Evolutionary conservation across 1,139 yeast species (phyloP).

Genomic region (Pichia sp.): DNA sequence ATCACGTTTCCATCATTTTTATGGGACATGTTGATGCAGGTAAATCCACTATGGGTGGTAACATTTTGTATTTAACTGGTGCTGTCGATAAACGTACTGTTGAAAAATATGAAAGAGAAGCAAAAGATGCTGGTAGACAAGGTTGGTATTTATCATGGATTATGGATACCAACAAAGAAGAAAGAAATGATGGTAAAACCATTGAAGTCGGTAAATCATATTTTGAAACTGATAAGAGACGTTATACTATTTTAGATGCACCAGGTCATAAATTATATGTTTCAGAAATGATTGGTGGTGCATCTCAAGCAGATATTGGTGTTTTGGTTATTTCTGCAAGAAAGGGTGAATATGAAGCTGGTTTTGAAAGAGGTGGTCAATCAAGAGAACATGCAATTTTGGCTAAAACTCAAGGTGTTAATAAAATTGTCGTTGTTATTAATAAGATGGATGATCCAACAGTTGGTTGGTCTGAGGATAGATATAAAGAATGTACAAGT

Average conservation of each 20-base stretch:
- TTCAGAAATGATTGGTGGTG: conserved; percentile 99
- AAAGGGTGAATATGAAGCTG: conserved; percentile 99
- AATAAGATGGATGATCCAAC: conserved; percentile 99
- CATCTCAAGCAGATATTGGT: conserved; percentile 98
- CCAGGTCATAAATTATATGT: conserved; percentile 99
- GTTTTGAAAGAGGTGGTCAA: conserved; percentile 98
- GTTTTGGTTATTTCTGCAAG: conserved; percentile 94
- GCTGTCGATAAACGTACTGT: conserved; percentile 99
- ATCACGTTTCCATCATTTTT: conserved; percentile 90
- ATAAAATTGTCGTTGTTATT: conserved; percentile 84
- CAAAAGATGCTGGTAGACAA: conserved; percentile 98
- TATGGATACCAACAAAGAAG: conserved; percentile 98
- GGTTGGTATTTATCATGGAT: conserved; percentile 99
- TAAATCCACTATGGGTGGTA: conserved; percentile 99
- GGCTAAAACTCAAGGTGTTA: conserved; percentile 98
- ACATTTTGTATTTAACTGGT: conserved; percentile 84
- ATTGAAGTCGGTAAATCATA: conserved; percentile 98
- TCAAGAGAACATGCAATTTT: conserved; percentile 97
- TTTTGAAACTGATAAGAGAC: conserved; percentile 94
- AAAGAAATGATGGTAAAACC: conserved; percentile 97
- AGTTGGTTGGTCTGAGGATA: conserved; percentile 90
- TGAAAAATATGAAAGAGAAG: conserved; percentile 96
- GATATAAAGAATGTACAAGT: conserved; percentile 91
- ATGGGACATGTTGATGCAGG: conserved; percentile 99
- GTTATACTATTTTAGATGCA: conserved; percentile 96